Evolutionary conservation across 139 green algal genomes (phyloP).

Genomic region (Haematococcus sp.): DNA sequence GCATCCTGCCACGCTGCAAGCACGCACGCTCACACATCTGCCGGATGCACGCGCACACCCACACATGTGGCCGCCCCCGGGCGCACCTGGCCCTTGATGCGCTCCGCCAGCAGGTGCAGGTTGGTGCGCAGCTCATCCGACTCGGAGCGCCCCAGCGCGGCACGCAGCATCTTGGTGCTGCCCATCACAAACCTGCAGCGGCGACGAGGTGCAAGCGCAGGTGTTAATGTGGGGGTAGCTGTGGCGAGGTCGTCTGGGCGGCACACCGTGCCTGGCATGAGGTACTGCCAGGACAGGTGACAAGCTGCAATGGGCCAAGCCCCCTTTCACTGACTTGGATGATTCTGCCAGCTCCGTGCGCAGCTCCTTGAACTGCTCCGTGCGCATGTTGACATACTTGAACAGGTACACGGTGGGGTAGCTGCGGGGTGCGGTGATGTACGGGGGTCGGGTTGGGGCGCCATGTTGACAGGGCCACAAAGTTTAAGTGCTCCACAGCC

Average conservation of each 20-base stretch:
- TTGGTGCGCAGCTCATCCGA: slow-evolving; percentile 76
- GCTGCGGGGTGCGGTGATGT: slow-evolving; percentile 39
- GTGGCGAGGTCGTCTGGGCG: not conserved
- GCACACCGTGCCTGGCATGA: not conserved
- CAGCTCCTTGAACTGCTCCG: slow-evolving; percentile 92
- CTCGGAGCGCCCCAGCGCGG: slow-evolving; percentile 79
- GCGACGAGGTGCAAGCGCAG: not conserved
- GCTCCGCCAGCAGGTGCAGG: slow-evolving; percentile 55
- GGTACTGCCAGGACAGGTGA: not conserved
- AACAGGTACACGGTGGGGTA: slow-evolving; percentile 86
- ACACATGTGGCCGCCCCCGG: not conserved
- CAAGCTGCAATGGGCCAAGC: too few species aligned
- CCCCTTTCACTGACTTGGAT: slow-evolving; percentile 42
- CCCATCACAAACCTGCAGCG: slow-evolving; percentile 86
- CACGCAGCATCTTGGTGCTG: slow-evolving; percentile 83
- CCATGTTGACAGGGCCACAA: too few species aligned
- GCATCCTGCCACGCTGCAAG: too few species aligned
- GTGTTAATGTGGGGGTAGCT: not conserved
- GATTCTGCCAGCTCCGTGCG: slow-evolving; percentile 66
- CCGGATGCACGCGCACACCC: too few species aligned
- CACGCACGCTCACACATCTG: too few species aligned
- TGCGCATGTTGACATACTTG: slow-evolving; percentile 88
- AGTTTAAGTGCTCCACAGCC: too few species aligned
- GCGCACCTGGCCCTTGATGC: slow-evolving; percentile 60
- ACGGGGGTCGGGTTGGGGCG: too few species aligned